phyloP scores from a whole-genome alignment of 371 early-diverging fungal species.

The Apophysomyces elegans region DNA sequence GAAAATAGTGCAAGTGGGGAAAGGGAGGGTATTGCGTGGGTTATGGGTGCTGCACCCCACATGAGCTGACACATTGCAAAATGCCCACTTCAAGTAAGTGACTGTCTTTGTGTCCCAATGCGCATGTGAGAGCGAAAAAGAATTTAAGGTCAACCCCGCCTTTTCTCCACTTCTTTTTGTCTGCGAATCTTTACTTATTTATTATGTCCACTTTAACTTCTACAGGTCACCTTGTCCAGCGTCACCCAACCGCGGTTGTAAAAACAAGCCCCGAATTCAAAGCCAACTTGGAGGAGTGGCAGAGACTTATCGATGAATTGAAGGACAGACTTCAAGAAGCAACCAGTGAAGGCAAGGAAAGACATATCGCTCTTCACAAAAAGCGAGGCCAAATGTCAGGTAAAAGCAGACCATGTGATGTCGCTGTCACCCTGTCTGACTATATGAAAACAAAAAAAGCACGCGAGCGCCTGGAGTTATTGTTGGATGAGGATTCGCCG shows the following conservation, averaged over 20 bases:
- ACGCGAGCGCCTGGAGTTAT: constrained; percentile 68
- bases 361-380: constrained; percentile 60
- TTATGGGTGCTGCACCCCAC: background rate
- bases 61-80: constrained; percentile 1
- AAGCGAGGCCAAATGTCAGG: constrained; percentile 72
- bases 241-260: constrained; percentile 36
- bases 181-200: background rate
- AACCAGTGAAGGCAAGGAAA: constrained; percentile 62
- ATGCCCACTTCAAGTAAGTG: constrained; percentile 1
- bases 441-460: constrained; percentile 36
- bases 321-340: constrained; percentile 62
- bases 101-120: constrained; percentile 5
- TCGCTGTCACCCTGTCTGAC: too few relatives aligned
- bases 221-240: constrained; percentile 44
- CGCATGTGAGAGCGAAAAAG: constrained; percentile 2
- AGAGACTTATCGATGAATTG: constrained; percentile 53
- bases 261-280: constrained; percentile 56
- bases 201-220: constrained; percentile 42
- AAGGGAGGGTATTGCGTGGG: too few relatives aligned
- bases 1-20: too few relatives aligned
- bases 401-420: constrained; percentile 14
- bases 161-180: constrained; percentile 10
- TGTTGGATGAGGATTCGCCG: constrained; percentile 77
- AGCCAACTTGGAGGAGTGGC: constrained; percentile 66
- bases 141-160: constrained; percentile 3